A percentile compares a stretch with the other conserved stretches of the same genome.
Conservation (phyloP, 176 grass and related monocot species). For the Guadua angustifolia region DNA sequence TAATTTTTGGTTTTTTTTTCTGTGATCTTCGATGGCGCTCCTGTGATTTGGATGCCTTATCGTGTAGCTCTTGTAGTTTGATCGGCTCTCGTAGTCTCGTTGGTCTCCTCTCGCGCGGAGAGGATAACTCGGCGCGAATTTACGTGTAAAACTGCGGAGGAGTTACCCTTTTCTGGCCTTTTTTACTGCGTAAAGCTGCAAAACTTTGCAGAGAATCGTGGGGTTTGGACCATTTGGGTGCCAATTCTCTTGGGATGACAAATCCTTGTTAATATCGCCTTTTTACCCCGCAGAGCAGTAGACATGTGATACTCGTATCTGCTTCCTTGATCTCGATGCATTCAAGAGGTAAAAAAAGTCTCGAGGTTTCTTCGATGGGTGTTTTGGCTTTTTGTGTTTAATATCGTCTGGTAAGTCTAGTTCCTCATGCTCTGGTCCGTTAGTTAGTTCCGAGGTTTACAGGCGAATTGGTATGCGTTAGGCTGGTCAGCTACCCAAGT, state of each 20-base stretch:
- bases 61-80: slow-evolving; percentile 36
- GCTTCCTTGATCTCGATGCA: not conserved
- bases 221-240: slow-evolving; percentile 5
- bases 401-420: not conserved
- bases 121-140: slow-evolving; percentile 20
- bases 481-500: not conserved
- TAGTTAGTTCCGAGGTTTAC: not conserved
- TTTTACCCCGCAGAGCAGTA: not conserved
- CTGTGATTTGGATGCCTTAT: slow-evolving; percentile 32
- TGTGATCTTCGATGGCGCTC: not conserved
- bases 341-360: not conserved
- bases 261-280: not conserved
- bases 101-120: not conserved
- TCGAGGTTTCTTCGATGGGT: not conserved
- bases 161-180: not conserved
- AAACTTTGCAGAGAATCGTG: slow-evolving; percentile 1
- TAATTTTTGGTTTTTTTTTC: not conserved
- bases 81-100: slow-evolving; percentile 46
- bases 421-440: slow-evolving; percentile 8
- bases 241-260: slow-evolving; percentile 30
- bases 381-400: not conserved
- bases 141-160: not conserved
- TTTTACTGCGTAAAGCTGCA: not conserved
- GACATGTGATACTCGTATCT: not conserved
- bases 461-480: not conserved